Evolutionary conservation across 495 filamentous ascomycete species (phyloP).

Genomic region (Xylaria sp.): DNA sequence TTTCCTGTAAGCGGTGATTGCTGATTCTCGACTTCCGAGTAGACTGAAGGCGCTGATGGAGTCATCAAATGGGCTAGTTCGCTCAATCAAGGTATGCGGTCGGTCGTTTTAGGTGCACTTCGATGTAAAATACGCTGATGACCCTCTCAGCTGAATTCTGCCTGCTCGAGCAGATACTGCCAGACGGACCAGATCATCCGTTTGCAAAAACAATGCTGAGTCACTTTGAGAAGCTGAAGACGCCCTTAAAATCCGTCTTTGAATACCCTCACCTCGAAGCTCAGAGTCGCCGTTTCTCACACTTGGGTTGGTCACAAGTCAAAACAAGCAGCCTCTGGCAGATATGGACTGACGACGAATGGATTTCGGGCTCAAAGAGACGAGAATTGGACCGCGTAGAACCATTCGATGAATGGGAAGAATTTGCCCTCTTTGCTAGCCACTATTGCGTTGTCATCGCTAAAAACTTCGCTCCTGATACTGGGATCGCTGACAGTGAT

Average conservation of each 20-base stretch:
- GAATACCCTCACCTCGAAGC: slow-evolving; percentile 69
- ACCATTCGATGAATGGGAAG: slow-evolving; percentile 96
- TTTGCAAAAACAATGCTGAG: slow-evolving; percentile 88
- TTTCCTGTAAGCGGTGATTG: not conserved
- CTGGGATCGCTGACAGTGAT: not conserved
- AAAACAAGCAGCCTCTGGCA: slow-evolving; percentile 74
- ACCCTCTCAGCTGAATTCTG: slow-evolving; percentile 67
- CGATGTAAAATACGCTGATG: slow-evolving; percentile 30
- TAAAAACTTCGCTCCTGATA: slow-evolving; percentile 25
- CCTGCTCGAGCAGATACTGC: slow-evolving; percentile 87
- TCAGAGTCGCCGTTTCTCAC: slow-evolving; percentile 70
- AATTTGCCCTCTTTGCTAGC: slow-evolving; percentile 83
- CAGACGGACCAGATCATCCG: slow-evolving; percentile 76
- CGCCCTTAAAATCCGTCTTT: slow-evolving; percentile 73
- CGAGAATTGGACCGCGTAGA: slow-evolving; percentile 69
- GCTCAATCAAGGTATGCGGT: slow-evolving; percentile 64
- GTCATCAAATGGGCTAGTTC: slow-evolving; percentile 74
- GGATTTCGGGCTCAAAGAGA: slow-evolving; percentile 63
- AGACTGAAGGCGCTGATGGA: slow-evolving; percentile 68
- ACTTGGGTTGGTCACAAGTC: slow-evolving; percentile 68
- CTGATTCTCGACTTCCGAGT: slow-evolving; percentile 5
- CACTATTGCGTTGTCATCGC: slow-evolving; percentile 88
- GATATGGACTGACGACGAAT: slow-evolving; percentile 73
- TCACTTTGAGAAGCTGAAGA: slow-evolving; percentile 82
- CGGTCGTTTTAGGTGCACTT: slow-evolving; percentile 16